Percentiles rank a stretch among this genome's conserved stretches.
These are phyloP conservation scores for Boletus sp. DNA, from an alignment of 1,284 basidiomycete genomes.

Conservation along the genomic window DNA sequence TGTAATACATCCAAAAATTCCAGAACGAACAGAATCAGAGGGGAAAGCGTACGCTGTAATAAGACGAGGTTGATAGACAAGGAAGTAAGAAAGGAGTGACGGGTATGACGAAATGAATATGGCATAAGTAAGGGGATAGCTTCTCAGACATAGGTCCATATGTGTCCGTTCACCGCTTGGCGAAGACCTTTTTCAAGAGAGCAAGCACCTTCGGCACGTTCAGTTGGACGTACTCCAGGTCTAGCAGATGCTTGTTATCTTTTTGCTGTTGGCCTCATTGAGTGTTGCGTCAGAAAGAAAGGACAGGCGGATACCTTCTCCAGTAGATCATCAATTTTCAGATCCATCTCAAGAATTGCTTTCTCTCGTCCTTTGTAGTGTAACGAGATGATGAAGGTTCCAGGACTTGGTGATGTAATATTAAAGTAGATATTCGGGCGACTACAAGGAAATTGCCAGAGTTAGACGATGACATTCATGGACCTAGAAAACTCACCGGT, in stretches of 20 bases:
- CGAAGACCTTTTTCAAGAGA: slow-evolving; percentile 88
- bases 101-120: slow-evolving; percentile 32
- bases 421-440: slow-evolving; percentile 99
- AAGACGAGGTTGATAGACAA: slow-evolving; percentile 17
- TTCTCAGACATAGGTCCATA: slow-evolving; percentile 29
- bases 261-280: slow-evolving; percentile 70
- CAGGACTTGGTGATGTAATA: slow-evolving; percentile 94
- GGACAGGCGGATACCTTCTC: slow-evolving; percentile 68
- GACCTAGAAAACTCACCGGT: slow-evolving; percentile 59
- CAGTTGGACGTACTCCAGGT: slow-evolving; percentile 96
- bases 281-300: slow-evolving; percentile 12
- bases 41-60: slow-evolving; percentile 17
- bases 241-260: slow-evolving; percentile 92
- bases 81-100: slow-evolving; percentile 19
- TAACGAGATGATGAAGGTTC: slow-evolving; percentile 97
- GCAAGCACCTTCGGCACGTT: slow-evolving; percentile 94
- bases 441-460: slow-evolving; percentile 39
- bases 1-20: slow-evolving; percentile 33
- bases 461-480: slow-evolving; percentile 3
- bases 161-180: slow-evolving; percentile 59
- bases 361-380: slow-evolving; percentile 99
- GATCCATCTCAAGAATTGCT: slow-evolving; percentile 98
- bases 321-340: slow-evolving; percentile 97
- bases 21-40: slow-evolving; percentile 27
- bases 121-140: slow-evolving; percentile 31